Conservation (phyloP, 2,329 filamentous ascomycete genomes). For the Purpureocillium lavendulum region DNA sequence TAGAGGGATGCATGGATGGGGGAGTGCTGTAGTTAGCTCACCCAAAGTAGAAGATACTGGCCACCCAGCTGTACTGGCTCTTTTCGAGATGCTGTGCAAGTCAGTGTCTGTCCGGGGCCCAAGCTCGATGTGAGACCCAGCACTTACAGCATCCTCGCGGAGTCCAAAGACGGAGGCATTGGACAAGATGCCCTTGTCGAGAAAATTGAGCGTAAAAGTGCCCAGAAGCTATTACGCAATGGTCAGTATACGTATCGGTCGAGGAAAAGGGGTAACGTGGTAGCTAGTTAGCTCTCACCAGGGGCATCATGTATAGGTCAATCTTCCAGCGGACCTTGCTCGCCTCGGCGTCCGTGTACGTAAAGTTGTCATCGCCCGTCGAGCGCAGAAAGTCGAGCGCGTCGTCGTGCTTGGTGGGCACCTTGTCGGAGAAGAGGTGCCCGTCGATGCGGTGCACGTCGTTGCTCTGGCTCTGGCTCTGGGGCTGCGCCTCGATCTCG, state of each 20-base stretch:
- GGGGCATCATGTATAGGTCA: constrained; percentile 5
- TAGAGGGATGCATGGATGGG: no score
- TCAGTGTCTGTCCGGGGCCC: no score
- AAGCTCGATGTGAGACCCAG: no score
- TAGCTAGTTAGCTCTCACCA: constrained; percentile 2
- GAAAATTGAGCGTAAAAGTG: constrained; percentile 2
- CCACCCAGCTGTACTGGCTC: constrained; percentile 6
- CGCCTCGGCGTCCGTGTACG: constrained; percentile 4
- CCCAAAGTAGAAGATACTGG: constrained; percentile 5
- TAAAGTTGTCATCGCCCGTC: background rate
- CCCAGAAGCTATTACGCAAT: background rate
- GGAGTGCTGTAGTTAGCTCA: no score
- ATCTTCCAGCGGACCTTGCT: constrained; percentile 1
- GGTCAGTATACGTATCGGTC: background rate
- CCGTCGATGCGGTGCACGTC: background rate
- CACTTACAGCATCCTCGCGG: constrained; percentile 1
- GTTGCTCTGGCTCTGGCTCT: no score
- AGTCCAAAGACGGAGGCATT: constrained; percentile 5
- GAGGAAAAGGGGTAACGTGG: background rate
- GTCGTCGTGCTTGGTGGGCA: background rate
- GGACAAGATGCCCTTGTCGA: constrained; percentile 3
- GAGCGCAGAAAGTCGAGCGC: background rate
- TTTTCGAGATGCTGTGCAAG: constrained; percentile 3
- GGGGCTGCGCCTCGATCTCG: background rate
- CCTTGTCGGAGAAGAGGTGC: background rate